phyloP scores from a whole-genome alignment of 345 rosid genomes.

The Hibiscus mutabilis region DNA sequence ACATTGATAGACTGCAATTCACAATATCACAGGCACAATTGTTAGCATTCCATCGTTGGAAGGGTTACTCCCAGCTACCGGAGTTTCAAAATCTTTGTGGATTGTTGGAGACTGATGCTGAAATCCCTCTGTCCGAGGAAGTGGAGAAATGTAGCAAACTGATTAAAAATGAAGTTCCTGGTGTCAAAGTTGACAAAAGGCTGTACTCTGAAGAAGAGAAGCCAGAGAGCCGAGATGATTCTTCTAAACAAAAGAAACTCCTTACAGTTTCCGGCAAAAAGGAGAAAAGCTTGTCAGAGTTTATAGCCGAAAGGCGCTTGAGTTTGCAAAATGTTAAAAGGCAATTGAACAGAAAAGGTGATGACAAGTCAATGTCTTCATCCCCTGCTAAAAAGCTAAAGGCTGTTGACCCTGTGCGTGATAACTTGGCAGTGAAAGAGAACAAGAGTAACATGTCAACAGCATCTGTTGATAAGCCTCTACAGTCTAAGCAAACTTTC shows the following conservation, averaged over 20 bases:
- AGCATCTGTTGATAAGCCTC: conserved; percentile 20
- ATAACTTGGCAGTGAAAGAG: conserved; percentile 23
- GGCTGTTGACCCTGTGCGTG: conserved; percentile 22
- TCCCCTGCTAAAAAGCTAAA: conserved; percentile 36
- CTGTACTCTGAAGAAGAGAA: conserved; percentile 16
- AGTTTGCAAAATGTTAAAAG: conserved; percentile 21
- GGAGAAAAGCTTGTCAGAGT: conserved; percentile 60
- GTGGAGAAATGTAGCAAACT: background rate
- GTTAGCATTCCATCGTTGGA: conserved; percentile 61
- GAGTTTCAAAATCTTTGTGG: conserved; percentile 39
- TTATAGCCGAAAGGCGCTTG: conserved; percentile 37
- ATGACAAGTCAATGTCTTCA: conserved; percentile 11
- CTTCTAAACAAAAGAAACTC: conserved; percentile 7
- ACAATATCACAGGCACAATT: conserved; percentile 41
- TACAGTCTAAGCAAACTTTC: conserved; percentile 7
- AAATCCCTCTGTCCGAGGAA: conserved; percentile 24
- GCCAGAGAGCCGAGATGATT: conserved; percentile 18
- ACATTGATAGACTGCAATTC: conserved; percentile 42
- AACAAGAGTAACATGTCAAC: conserved; percentile 16
- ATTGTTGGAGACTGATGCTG: conserved; percentile 39
- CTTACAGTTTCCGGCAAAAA: conserved; percentile 25
- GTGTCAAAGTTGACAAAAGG: conserved; percentile 12
- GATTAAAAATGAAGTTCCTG: conserved; percentile 17
- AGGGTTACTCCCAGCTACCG: conserved; percentile 51
- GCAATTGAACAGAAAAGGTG: conserved; percentile 21